Evolutionary conservation across 1,284 basidiomycete genomes (phyloP).

Genomic region (Schizopora paradoxa): DNA sequence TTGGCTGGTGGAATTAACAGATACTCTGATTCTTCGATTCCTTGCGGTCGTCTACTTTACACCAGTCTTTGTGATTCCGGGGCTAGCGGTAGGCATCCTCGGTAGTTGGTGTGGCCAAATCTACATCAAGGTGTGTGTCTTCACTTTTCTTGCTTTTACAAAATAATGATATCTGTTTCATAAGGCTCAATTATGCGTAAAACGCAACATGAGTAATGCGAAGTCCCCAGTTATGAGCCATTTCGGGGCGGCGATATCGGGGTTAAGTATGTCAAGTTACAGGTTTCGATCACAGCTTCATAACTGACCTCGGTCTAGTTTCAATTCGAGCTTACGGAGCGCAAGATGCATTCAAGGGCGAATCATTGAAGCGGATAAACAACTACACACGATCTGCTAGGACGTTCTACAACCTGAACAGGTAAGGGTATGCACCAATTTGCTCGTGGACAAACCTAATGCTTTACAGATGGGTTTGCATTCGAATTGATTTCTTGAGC

Average conservation of each 20-base stretch:
- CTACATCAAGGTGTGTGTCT: slow-evolving; percentile 46
- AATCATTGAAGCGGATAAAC: slow-evolving; percentile 43
- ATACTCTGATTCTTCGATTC: slow-evolving; percentile 37
- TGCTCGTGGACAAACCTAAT: slow-evolving; percentile 7
- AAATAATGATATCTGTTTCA: slow-evolving; percentile 43
- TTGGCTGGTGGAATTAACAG: slow-evolving; percentile 26
- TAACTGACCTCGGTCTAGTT: slow-evolving; percentile 29
- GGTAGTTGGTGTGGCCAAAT: slow-evolving; percentile 46
- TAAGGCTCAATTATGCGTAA: slow-evolving; percentile 69
- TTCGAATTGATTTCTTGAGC: slow-evolving; percentile 48
- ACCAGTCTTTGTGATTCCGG: slow-evolving; percentile 38
- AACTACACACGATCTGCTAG: slow-evolving; percentile 41
- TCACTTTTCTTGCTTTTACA: too few species aligned
- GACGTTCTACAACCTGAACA: slow-evolving; percentile 51
- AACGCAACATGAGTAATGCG: slow-evolving; percentile 70
- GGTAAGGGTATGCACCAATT: slow-evolving; percentile 26
- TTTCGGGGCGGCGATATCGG: slow-evolving; percentile 63
- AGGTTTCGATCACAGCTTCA: background rate
- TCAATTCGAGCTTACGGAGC: slow-evolving; percentile 60
- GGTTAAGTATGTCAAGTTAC: slow-evolving; percentile 44
- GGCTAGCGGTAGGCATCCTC: slow-evolving; percentile 35
- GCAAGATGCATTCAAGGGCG: slow-evolving; percentile 40
- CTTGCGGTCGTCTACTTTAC: slow-evolving; percentile 43
- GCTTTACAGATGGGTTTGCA: slow-evolving; percentile 45
- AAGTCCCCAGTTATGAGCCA: slow-evolving; percentile 63